Base-by-base conservation (phyloP, 192 early-diverging fungal genomes). In the Coemansia sp. region DNA sequence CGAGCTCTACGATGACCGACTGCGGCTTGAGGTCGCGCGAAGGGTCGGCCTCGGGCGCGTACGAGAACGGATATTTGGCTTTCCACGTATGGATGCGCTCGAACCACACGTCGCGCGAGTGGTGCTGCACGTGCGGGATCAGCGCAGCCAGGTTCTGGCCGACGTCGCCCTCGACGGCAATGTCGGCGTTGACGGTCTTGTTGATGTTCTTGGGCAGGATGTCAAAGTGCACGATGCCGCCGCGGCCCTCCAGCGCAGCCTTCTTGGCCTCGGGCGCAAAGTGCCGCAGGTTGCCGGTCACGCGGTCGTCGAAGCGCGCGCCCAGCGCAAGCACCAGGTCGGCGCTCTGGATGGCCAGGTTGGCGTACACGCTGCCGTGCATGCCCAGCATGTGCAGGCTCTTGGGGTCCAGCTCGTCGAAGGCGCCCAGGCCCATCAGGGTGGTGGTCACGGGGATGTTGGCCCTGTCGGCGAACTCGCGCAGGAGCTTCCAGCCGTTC, bases 141-240 rank as follows among this genome's bases (percentile, higher is more conserved):
- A 99, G 67, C 39, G 82, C 83, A 11, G 78, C 74, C 61, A 99
- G 47, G 81, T 97, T 99, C 60, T 86, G 84, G 17, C 90, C 83
- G 5, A 95, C 95, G 69, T 99, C 96, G 34, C 96, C 96, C 71
- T 95, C 94, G 39, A 99, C 88, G 30, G 95, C 92, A 25, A 88
- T 74, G 45, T 91, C 92, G 23, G 89, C 92, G 64, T 92, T 84
- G 39, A 99, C 87, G 23, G 95, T 90, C 83, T 99, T 99, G 84
- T 98, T 99, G 84, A 99, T 98, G 78, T 99, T 96, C 84, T 99
- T 99, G 67, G 93, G 95, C 86, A 94, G 86, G 66, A 99, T 96
- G 69, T 99, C 96, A 85, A 99, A 99, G 74, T 99, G 96, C 54
- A 93, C 85, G 53, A 99, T 97, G 55, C 96, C 96, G 50, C 96